A percentile compares a stretch with the other conserved stretches of the same genome.
phyloP scores from a whole-genome alignment of 2,329 filamentous ascomycete genomes.

The Nemania serpens region DNA sequence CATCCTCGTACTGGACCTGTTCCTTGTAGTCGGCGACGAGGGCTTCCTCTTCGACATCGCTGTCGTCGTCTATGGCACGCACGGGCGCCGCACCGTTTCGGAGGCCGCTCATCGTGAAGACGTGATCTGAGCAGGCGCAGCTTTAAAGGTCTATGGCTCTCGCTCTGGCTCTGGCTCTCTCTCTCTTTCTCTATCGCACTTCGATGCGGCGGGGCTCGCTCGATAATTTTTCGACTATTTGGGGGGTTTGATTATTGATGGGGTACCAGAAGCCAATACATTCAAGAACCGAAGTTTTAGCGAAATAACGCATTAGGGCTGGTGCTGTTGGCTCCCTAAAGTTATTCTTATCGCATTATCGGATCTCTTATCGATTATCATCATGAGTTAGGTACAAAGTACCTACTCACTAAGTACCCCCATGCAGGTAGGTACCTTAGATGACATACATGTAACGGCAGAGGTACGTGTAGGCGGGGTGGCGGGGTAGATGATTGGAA shows the following conservation, averaged over 20 bases:
- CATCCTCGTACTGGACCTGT: constrained; percentile 92
- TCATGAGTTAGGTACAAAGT: too few species aligned
- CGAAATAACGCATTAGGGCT: constrained; percentile 39
- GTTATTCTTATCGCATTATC: constrained; percentile 12
- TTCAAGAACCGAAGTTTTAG: constrained; percentile 40
- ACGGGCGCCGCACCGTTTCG: constrained; percentile 64
- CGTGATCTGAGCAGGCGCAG: constrained; percentile 11
- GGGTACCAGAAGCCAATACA: constrained; percentile 23
- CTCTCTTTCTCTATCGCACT: constrained; percentile 4
- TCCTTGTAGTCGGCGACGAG: constrained; percentile 95
- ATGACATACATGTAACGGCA: too few species aligned
- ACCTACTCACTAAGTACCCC: too few species aligned
- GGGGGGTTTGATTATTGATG: background rate
- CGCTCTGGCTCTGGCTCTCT: background rate
- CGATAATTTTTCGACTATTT: constrained; percentile 36
- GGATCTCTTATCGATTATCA: constrained; percentile 19
- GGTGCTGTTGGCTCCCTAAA: background rate
- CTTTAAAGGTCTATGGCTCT: background rate
- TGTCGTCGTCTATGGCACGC: constrained; percentile 75
- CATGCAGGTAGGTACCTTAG: too few species aligned
- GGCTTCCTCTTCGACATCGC: constrained; percentile 94
- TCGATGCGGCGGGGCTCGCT: constrained; percentile 32
- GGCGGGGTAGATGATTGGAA: constrained; percentile 18
- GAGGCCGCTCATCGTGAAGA: constrained; percentile 61
- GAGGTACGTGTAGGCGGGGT: too few species aligned